Conservation (phyloP, 2,329 filamentous ascomycete species). For the Cryphonectria nitschkei region DNA sequence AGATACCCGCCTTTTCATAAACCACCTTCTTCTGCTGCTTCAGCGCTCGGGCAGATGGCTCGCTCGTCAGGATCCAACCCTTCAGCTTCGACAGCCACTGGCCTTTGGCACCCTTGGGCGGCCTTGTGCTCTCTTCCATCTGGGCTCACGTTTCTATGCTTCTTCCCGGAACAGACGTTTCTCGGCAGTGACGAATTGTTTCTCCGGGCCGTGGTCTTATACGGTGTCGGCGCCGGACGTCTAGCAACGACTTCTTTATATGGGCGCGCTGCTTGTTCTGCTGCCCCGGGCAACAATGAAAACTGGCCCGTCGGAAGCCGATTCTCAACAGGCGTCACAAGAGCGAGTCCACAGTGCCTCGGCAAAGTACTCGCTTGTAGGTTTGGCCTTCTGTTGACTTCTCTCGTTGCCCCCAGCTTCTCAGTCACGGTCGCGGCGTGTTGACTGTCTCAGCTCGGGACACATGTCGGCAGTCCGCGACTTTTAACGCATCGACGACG, state of each 20-base stretch:
- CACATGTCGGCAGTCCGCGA: not conserved
- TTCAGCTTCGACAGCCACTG: constrained; percentile 50
- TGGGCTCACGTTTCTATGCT: not conserved
- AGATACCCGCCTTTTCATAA: constrained; percentile 49
- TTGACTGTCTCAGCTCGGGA: not conserved
- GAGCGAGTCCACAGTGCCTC: not conserved
- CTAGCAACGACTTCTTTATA: not conserved
- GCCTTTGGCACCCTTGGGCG: constrained; percentile 35
- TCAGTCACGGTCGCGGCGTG: not conserved
- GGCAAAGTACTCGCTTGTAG: not conserved
- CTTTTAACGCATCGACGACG: not conserved
- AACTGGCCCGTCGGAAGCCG: not conserved
- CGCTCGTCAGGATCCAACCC: constrained; percentile 52
- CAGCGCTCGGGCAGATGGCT: constrained; percentile 54
- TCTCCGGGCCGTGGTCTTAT: not conserved
- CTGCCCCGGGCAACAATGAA: not conserved
- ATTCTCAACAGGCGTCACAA: not conserved
- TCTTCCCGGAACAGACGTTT: no score
- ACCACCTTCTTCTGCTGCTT: constrained; percentile 49
- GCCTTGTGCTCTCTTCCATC: constrained; percentile 29
- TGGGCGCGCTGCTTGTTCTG: not conserved
- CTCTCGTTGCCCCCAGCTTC: not conserved
- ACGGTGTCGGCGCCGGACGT: not conserved
- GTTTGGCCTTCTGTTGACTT: not conserved
- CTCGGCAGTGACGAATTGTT: not conserved